phyloP scores from a whole-genome alignment of 1,284 basidiomycete species.

The Trichosporon inkin region DNA sequence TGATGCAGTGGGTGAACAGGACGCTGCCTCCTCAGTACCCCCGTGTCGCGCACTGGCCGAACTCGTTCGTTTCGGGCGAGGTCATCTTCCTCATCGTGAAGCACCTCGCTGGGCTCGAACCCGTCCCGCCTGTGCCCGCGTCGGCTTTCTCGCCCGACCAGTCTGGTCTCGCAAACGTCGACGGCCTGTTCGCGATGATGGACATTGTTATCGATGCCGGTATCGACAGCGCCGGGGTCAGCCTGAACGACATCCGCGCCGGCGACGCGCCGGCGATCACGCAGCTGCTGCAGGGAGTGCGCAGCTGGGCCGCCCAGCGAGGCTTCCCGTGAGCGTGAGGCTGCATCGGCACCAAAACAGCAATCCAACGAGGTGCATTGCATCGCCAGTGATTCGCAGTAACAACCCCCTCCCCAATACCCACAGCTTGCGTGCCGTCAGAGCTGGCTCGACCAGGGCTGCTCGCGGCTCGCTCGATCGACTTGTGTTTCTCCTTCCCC shows the following conservation, averaged over 20 bases:
- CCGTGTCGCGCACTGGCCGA: constrained; percentile 57
- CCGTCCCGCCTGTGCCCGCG: constrained; percentile 38
- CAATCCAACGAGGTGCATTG: no score
- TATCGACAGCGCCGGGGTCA: constrained; percentile 78
- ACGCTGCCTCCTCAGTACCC: constrained; percentile 64
- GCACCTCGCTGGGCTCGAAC: constrained; percentile 41
- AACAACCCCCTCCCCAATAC: no score
- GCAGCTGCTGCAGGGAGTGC: constrained; percentile 67
- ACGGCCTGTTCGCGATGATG: constrained; percentile 80
- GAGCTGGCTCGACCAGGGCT: no score
- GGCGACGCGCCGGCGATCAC: constrained; percentile 73
- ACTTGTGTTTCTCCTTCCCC: no score
- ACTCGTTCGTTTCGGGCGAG: constrained; percentile 51
- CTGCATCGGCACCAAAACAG: no score
- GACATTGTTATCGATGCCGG: constrained; percentile 84
- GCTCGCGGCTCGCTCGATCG: no score
- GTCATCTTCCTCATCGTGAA: constrained; percentile 51
- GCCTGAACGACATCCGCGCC: constrained; percentile 80
- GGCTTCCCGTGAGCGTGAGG: constrained; percentile 7
- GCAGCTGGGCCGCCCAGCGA: constrained; percentile 24
- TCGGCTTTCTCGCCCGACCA: constrained; percentile 40
- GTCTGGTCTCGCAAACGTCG: constrained; percentile 58
- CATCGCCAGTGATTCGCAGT: no score
- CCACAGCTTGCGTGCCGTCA: no score
- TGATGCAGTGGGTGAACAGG: constrained; percentile 81